phyloP scores from a whole-genome alignment of 352 stramenopile species.

The Phytophthora melonis region DNA sequence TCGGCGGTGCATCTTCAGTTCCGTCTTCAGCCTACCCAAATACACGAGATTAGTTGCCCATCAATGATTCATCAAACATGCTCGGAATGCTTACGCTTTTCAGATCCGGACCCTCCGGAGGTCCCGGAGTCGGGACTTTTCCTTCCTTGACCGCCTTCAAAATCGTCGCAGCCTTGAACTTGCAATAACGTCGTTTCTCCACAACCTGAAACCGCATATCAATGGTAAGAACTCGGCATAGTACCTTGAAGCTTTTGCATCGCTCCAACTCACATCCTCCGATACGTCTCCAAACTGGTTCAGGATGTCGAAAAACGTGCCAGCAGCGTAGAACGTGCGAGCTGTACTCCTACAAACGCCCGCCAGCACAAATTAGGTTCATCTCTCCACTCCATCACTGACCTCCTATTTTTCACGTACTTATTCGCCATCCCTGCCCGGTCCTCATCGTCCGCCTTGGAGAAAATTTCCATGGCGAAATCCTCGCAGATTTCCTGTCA shows the following conservation, averaged over 20 bases:
- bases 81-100: slow-evolving; percentile 32
- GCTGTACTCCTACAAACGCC: slow-evolving; percentile 85
- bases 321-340: slow-evolving; percentile 96
- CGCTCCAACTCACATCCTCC: slow-evolving; percentile 66
- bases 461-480: slow-evolving; percentile 94
- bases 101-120: slow-evolving; percentile 60
- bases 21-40: slow-evolving; percentile 27
- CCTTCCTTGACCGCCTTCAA: slow-evolving; percentile 96
- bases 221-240: slow-evolving; percentile 10
- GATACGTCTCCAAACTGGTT: slow-evolving; percentile 94
- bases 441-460: slow-evolving; percentile 95
- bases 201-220: slow-evolving; percentile 53
- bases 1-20: slow-evolving; percentile 16
- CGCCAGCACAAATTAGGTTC: slow-evolving; percentile 11
- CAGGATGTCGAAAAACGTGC: slow-evolving; percentile 97
- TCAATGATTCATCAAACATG: not conserved
- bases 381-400: not conserved
- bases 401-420: slow-evolving; percentile 38
- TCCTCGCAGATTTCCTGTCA: slow-evolving; percentile 84
- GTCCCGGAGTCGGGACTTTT: slow-evolving; percentile 80
- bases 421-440: slow-evolving; percentile 90
- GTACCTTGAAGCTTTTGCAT: not conserved
- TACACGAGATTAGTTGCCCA: slow-evolving; percentile 3
- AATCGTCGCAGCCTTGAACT: slow-evolving; percentile 97
- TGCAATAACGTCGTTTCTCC: slow-evolving; percentile 94